phyloP scores from a whole-genome alignment of 192 early-diverging fungal species.

The Coemansia sp. region DNA sequence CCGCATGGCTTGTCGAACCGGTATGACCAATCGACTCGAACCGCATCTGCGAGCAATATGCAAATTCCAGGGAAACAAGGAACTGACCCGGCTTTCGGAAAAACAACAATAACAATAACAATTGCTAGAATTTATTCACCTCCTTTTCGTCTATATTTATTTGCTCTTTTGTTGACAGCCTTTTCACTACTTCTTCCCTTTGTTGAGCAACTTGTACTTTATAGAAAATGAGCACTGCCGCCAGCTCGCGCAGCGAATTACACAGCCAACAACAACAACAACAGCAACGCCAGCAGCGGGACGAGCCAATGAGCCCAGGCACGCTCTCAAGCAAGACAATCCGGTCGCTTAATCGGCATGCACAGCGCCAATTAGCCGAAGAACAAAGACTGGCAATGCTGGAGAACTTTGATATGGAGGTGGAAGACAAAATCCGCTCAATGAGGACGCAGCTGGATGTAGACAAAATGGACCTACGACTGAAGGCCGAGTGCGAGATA shows the following conservation, averaged over 20 bases:
- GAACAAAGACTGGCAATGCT: conserved; percentile 50
- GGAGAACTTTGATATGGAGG: conserved; percentile 54
- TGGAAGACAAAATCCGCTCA: conserved; percentile 49
- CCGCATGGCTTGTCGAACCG: too few species aligned
- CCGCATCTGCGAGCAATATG: too few species aligned
- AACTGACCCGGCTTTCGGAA: too few species aligned
- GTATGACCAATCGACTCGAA: too few species aligned
- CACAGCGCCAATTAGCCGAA: conserved; percentile 25
- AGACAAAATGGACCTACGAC: conserved; percentile 39
- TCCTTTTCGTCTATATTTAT: background rate
- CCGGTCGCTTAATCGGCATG: conserved; percentile 22
- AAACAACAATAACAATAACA: background rate
- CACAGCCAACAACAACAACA: conserved; percentile 1
- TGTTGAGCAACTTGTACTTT: background rate
- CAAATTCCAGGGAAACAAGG: too few species aligned
- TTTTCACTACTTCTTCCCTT: background rate
- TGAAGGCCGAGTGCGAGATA: conserved; percentile 51
- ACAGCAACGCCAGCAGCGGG: background rate
- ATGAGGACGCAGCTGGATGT: conserved; percentile 47
- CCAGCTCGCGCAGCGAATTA: conserved; percentile 6
- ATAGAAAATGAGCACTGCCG: conserved; percentile 9
- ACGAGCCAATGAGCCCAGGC: conserved; percentile 20
- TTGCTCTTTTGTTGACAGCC: background rate
- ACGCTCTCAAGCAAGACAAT: conserved; percentile 15
- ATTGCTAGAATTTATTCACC: background rate